Conservation (phyloP, 2,329 filamentous ascomycete genomes). For the Claviceps purpurea region DNA sequence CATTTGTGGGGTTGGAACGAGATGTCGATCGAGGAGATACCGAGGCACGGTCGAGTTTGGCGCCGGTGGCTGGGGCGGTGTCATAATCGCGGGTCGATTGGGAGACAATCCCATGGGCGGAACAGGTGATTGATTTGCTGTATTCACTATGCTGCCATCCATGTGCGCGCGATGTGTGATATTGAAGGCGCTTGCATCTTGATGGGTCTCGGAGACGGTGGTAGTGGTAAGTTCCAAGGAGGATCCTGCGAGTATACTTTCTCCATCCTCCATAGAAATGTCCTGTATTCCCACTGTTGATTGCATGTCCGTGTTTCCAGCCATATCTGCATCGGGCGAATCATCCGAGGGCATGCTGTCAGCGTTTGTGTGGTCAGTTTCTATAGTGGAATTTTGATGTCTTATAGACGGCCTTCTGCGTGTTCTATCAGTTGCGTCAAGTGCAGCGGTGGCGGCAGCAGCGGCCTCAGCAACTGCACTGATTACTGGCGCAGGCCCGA, state of each 20-base stretch:
- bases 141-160: slow-evolving; percentile 73
- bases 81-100: slow-evolving; percentile 54
- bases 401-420: slow-evolving; percentile 72
- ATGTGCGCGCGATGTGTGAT: slow-evolving; percentile 76
- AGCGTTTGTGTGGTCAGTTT: slow-evolving; percentile 72
- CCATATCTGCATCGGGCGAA: slow-evolving; percentile 62
- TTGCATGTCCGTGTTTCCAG: slow-evolving; percentile 68
- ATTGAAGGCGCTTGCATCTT: slow-evolving; percentile 83
- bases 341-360: slow-evolving; percentile 75
- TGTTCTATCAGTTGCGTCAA: slow-evolving; percentile 37
- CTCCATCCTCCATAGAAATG: slow-evolving; percentile 64
- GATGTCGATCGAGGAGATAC: slow-evolving; percentile 63
- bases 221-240: slow-evolving; percentile 64
- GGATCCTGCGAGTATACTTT: slow-evolving; percentile 63
- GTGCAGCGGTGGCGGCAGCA: slow-evolving; percentile 21
- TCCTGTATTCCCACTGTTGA: slow-evolving; percentile 76
- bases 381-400: slow-evolving; percentile 81
- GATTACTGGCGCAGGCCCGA: slow-evolving; percentile 30
- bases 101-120: slow-evolving; percentile 61
- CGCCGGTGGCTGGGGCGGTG: slow-evolving; percentile 61
- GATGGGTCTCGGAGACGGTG: slow-evolving; percentile 63
- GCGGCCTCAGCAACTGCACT: slow-evolving; percentile 34
- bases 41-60: slow-evolving; percentile 61
- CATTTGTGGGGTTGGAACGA: slow-evolving; percentile 57
- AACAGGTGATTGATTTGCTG: slow-evolving; percentile 50